Percentiles rank a stretch among this genome's conserved stretches.
Evolutionary conservation across 73 alveolate genomes (phyloP).

Genomic region (Durusdinium trenchii): DNA sequence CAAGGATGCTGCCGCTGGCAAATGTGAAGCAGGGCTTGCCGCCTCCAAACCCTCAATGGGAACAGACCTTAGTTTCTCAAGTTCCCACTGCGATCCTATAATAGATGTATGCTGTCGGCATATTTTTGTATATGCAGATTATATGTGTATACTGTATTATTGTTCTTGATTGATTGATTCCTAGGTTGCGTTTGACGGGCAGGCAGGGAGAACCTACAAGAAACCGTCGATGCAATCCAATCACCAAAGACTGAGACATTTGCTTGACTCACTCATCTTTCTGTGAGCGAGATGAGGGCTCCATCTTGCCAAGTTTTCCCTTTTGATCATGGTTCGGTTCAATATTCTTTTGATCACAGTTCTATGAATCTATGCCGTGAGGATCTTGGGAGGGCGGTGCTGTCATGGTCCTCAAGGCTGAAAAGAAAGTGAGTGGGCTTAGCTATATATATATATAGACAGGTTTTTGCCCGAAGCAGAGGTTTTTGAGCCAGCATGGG

Average conservation of each 20-base stretch:
- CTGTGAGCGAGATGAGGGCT: too few species aligned
- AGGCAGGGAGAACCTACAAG: background rate
- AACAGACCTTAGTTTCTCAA: background rate
- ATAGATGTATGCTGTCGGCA: background rate
- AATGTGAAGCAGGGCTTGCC: constrained; percentile 67
- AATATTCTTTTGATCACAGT: background rate
- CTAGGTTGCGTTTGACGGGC: constrained; percentile 22
- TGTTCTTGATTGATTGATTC: background rate
- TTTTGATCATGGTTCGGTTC: background rate
- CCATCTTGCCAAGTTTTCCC: too few species aligned
- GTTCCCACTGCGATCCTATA: background rate
- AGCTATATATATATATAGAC: too few species aligned
- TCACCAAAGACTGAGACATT: too few species aligned
- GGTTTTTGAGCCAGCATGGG: background rate
- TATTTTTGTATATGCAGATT: background rate
- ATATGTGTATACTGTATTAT: too few species aligned
- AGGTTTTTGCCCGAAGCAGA: too few species aligned
- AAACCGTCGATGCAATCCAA: too few species aligned
- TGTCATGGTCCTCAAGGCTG: constrained; percentile 84
- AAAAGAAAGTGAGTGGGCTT: too few species aligned
- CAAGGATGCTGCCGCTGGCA: constrained; percentile 75
- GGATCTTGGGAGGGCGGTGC: constrained; percentile 63
- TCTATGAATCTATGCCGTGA: background rate
- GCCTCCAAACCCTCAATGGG: constrained; percentile 84
- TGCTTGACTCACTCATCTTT: too few species aligned